Evolutionary conservation across 139 green algal species (phyloP).

Genomic region (Volvox reticuliferus): DNA sequence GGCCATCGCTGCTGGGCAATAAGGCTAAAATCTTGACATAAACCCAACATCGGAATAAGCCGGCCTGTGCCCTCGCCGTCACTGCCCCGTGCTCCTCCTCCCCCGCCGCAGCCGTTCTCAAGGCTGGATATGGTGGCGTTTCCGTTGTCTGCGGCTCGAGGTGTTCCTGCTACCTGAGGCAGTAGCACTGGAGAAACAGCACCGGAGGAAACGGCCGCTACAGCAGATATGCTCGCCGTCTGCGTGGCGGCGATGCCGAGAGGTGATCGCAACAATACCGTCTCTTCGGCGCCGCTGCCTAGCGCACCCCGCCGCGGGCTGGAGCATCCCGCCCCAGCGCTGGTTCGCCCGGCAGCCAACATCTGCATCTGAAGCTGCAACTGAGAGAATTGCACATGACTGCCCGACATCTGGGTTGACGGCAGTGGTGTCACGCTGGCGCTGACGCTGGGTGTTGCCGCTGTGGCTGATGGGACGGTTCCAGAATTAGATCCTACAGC

Average conservation of each 20-base stretch:
- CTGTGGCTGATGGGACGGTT: background rate
- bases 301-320: no score
- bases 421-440: conserved; percentile 6
- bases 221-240: background rate
- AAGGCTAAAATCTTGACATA: background rate
- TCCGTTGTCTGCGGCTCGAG: no score
- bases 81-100: background rate
- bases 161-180: no score
- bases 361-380: background rate
- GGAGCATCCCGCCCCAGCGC: no score
- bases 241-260: background rate
- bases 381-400: background rate
- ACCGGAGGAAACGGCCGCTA: background rate
- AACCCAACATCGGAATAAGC: background rate
- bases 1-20: conserved; percentile 3
- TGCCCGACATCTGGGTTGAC: background rate
- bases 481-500: no score
- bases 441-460: background rate
- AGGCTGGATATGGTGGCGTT: background rate
- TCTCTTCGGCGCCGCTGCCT: no score
- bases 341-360: background rate
- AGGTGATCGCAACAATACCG: background rate
- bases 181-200: no score
- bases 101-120: background rate
- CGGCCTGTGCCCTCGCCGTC: background rate